A percentile compares a stretch with the other conserved stretches of the same genome.
These are phyloP conservation scores for Abelmoschus esculentus DNA, from an alignment of 345 rosid species.

Conservation along the genomic window DNA sequence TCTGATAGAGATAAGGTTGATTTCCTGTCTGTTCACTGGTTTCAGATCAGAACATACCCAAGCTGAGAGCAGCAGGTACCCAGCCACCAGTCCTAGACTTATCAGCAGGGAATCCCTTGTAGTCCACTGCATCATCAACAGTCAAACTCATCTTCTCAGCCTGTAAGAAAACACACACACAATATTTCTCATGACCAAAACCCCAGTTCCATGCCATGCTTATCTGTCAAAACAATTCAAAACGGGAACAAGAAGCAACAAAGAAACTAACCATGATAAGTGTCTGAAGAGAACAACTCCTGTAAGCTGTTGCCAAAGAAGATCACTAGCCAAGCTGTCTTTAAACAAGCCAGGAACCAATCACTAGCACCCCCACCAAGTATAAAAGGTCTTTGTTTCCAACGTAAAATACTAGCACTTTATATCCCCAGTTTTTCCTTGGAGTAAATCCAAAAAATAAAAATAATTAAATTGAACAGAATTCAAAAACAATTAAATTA, in stretches of 20 bases:
- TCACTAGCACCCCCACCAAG: no score
- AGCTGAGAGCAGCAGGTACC: slow-evolving; percentile 54
- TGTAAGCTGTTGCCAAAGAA: no score
- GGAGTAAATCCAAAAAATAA: background rate
- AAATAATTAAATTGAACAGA: no score
- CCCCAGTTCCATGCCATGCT: background rate
- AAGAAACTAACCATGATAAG: background rate
- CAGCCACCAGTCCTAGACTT: slow-evolving; percentile 62
- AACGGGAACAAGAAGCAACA: background rate
- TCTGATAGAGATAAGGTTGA: background rate
- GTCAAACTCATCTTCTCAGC: slow-evolving; percentile 30
- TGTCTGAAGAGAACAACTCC: background rate
- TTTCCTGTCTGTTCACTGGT: background rate
- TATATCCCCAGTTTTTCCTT: no score
- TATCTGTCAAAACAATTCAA: background rate
- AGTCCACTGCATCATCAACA: slow-evolving; percentile 50
- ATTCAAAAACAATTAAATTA: no score
- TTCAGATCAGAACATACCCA: slow-evolving; percentile 25
- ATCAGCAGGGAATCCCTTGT: slow-evolving; percentile 48
- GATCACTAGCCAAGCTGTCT: no score
- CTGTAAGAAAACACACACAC: slow-evolving; percentile 19
- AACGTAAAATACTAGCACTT: background rate
- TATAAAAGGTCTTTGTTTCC: no score
- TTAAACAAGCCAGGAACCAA: no score
- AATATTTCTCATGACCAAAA: background rate